These are phyloP conservation scores for Saccharomycopsis selenospora DNA, from an alignment of 805 yeast genomes.

Conservation along the genomic window DNA sequence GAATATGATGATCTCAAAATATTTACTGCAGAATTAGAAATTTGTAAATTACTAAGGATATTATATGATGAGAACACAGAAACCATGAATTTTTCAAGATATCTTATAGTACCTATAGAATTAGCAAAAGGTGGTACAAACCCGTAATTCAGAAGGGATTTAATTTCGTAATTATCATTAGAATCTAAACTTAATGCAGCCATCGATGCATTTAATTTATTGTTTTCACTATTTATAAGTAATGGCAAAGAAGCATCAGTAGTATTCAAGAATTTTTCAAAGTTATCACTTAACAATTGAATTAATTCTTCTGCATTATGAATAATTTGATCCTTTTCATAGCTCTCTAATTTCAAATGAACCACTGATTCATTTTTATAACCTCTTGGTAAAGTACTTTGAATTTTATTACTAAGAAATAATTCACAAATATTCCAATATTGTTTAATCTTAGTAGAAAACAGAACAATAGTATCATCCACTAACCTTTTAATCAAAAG, in stretches of 20 bases:
- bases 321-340: conserved; percentile 36
- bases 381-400: conserved; percentile 35
- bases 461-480: conserved; percentile 34
- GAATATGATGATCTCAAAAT: conserved; percentile 33
- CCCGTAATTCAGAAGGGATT: conserved; percentile 35
- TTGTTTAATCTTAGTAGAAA: conserved; percentile 35
- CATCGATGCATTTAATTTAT: not conserved
- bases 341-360: conserved; percentile 36
- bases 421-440: conserved; percentile 51
- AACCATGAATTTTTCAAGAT: conserved; percentile 40
- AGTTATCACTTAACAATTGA: conserved; percentile 28
- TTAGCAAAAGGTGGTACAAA: conserved; percentile 62
- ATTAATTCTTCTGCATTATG: conserved; percentile 35
- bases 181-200: conserved; percentile 16
- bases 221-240: conserved; percentile 4
- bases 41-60: conserved; percentile 37
- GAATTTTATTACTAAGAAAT: conserved; percentile 44
- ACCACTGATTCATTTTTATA: conserved; percentile 32
- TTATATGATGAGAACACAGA: conserved; percentile 36
- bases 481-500: conserved; percentile 36
- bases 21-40: conserved; percentile 30
- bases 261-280: conserved; percentile 30
- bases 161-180: conserved; percentile 24
- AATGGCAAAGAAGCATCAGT: conserved; percentile 24
- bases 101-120: conserved; percentile 50